Conservation (phyloP, 2,329 filamentous ascomycete species). For the Hypoxylon sp. region DNA sequence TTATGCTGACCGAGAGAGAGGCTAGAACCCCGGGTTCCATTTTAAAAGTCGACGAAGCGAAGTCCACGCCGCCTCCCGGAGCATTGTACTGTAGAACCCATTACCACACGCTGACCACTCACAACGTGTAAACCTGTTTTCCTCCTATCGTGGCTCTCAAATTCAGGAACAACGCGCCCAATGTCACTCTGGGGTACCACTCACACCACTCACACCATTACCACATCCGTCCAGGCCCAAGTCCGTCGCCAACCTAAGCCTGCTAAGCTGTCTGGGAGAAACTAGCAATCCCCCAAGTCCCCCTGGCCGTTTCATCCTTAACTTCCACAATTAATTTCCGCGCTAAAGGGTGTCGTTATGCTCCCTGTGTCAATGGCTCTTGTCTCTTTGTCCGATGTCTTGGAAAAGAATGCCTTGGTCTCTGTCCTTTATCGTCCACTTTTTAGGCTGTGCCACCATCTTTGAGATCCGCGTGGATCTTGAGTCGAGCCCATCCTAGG, state of each 20-base stretch:
- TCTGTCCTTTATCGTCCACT: slow-evolving; percentile 26
- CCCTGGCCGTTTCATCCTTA: slow-evolving; percentile 37
- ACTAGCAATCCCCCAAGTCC: slow-evolving; percentile 1
- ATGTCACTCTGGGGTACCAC: slow-evolving; percentile 27
- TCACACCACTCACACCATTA: slow-evolving; percentile 19
- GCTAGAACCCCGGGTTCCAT: slow-evolving; percentile 7
- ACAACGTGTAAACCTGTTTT: slow-evolving; percentile 18
- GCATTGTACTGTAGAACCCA: too few species aligned
- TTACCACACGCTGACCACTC: slow-evolving; percentile 27
- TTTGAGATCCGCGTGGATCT: slow-evolving; percentile 32
- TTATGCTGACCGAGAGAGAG: slow-evolving; percentile 14
- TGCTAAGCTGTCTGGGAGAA: not conserved
- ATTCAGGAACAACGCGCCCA: slow-evolving; percentile 35
- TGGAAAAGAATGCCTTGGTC: slow-evolving; percentile 11
- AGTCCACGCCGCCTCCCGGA: slow-evolving; percentile 12
- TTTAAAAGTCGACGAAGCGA: slow-evolving; percentile 4
- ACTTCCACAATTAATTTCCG: slow-evolving; percentile 37
- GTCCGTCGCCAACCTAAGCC: too few species aligned
- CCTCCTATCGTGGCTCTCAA: slow-evolving; percentile 21
- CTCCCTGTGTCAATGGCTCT: slow-evolving; percentile 30
- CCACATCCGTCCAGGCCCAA: slow-evolving; percentile 12
- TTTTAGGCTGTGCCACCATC: slow-evolving; percentile 31
- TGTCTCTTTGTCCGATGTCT: slow-evolving; percentile 33
- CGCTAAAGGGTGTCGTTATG: slow-evolving; percentile 23
- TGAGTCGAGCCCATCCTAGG: slow-evolving; percentile 14